Evolutionary conservation across 1,139 yeast genomes (phyloP).

Genomic region (Lodderomyces parapsilosis): DNA sequence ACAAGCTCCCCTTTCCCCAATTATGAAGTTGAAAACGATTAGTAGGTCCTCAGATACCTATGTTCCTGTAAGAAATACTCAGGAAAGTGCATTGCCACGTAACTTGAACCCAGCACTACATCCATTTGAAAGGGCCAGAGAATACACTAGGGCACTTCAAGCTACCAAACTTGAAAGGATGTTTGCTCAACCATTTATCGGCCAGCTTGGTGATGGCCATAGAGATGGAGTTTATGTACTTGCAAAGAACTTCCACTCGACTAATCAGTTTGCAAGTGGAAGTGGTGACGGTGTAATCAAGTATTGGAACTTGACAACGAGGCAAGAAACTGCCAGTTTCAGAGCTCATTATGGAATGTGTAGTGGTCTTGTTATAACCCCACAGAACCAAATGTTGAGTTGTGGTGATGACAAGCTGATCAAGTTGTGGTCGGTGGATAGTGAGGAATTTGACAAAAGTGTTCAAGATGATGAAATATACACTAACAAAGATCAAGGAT

Average conservation of each 20-base stretch:
- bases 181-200: slow-evolving; percentile 97
- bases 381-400: slow-evolving; percentile 59
- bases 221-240: slow-evolving; percentile 92
- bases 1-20: neutral
- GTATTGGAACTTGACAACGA: slow-evolving; percentile 81
- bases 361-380: slow-evolving; percentile 81
- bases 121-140: slow-evolving; percentile 96
- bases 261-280: slow-evolving; percentile 83
- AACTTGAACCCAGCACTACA: slow-evolving; percentile 93
- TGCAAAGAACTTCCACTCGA: slow-evolving; percentile 70
- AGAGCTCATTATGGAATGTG: slow-evolving; percentile 92
- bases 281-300: slow-evolving; percentile 95
- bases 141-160: slow-evolving; percentile 89
- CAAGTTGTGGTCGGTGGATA: slow-evolving; percentile 72
- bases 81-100: slow-evolving; percentile 82
- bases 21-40: slow-evolving; percentile 86
- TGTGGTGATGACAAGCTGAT: slow-evolving; percentile 92
- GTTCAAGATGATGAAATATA: slow-evolving; percentile 38
- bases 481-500: slow-evolving; percentile 38
- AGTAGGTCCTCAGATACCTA: slow-evolving; percentile 88
- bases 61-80: slow-evolving; percentile 88
- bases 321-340: slow-evolving; percentile 73
- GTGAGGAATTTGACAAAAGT: slow-evolving; percentile 40
- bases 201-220: slow-evolving; percentile 93
- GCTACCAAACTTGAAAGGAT: slow-evolving; percentile 94